phyloP scores from a whole-genome alignment of 192 early-diverging fungal genomes.

The Rhizophagus prolifer region DNA sequence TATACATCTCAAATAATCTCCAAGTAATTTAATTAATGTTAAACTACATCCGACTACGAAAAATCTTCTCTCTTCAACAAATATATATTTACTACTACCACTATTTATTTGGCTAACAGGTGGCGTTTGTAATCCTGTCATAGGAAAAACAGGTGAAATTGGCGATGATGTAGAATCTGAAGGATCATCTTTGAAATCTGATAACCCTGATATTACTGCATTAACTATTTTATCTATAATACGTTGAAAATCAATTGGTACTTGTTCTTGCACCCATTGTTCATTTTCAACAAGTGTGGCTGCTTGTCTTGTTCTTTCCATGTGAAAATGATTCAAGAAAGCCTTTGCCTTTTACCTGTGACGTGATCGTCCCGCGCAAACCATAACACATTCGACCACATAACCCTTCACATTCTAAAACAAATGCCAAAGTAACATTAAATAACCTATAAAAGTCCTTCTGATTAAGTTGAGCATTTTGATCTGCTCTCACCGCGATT shows the following conservation, averaged over 20 bases:
- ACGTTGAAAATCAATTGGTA: conserved; percentile 92
- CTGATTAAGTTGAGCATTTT: conserved; percentile 84
- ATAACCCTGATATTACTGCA: conserved; percentile 42
- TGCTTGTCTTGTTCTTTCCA: conserved; percentile 86
- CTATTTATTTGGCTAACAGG: conserved; percentile 6
- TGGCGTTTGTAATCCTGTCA: conserved; percentile 22
- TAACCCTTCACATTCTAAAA: conserved; percentile 71
- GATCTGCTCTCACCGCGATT: conserved; percentile 82
- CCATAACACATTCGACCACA: conserved; percentile 90
- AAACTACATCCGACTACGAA: conserved; percentile 89
- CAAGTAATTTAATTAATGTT: conserved; percentile 86
- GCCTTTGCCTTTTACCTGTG: conserved; percentile 88
- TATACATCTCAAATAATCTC: conserved; percentile 87
- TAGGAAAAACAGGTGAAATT: conserved; percentile 17
- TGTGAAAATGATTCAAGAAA: conserved; percentile 91
- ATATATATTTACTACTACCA: conserved; percentile 59
- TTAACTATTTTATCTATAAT: conserved; percentile 74
- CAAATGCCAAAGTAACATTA: conserved; percentile 78
- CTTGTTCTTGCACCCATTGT: conserved; percentile 91
- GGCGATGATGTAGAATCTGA: not conserved
- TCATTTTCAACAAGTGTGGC: conserved; percentile 91
- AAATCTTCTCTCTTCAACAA: conserved; percentile 74
- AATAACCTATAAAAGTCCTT: conserved; percentile 87
- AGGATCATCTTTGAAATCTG: conserved; percentile 42
- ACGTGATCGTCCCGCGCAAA: conserved; percentile 79